These are phyloP conservation scores for Halophytophthora polymorphica DNA, from an alignment of 352 stramenopile genomes.

Conservation along the genomic window DNA sequence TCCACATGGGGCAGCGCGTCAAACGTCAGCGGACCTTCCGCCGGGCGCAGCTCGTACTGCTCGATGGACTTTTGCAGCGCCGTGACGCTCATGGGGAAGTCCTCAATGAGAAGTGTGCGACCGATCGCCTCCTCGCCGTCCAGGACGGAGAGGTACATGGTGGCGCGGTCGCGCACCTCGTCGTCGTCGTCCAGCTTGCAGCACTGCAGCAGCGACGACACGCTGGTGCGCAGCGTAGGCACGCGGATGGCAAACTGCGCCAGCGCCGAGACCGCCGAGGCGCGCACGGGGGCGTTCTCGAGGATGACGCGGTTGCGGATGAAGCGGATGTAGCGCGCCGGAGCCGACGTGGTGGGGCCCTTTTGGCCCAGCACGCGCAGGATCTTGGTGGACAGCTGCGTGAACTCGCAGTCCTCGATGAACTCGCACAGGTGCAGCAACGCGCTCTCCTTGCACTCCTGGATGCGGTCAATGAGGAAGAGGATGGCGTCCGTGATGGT, in stretches of 20 bases:
- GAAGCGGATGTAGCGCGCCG: conserved; percentile 98
- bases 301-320: conserved; percentile 99
- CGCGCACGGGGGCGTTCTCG: conserved; percentile 96
- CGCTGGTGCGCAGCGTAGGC: conserved; percentile 90
- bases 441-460: conserved; percentile 96
- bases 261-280: conserved; percentile 95
- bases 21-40: conserved; percentile 77
- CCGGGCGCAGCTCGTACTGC: conserved; percentile 79
- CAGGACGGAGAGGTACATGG: conserved; percentile 83
- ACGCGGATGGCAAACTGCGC: conserved; percentile 95
- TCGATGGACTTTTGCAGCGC: conserved; percentile 86
- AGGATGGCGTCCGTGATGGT: conserved; percentile 98
- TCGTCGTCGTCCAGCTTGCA: conserved; percentile 97
- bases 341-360: conserved; percentile 91
- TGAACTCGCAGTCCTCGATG: conserved; percentile 97
- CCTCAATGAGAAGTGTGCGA: conserved; percentile 57
- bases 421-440: conserved; percentile 99
- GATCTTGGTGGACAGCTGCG: conserved; percentile 91
- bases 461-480: conserved; percentile 95
- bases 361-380: conserved; percentile 95
- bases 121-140: conserved; percentile 56
- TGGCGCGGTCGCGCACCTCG: conserved; percentile 93
- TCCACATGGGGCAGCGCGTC: conserved; percentile 83
- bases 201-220: conserved; percentile 94
- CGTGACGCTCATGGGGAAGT: conserved; percentile 73